A percentile compares a stretch with the other conserved stretches of the same genome.
Evolutionary conservation across 2,329 filamentous ascomycete genomes (phyloP).

Genomic region (Teratosphaeria destructans): DNA sequence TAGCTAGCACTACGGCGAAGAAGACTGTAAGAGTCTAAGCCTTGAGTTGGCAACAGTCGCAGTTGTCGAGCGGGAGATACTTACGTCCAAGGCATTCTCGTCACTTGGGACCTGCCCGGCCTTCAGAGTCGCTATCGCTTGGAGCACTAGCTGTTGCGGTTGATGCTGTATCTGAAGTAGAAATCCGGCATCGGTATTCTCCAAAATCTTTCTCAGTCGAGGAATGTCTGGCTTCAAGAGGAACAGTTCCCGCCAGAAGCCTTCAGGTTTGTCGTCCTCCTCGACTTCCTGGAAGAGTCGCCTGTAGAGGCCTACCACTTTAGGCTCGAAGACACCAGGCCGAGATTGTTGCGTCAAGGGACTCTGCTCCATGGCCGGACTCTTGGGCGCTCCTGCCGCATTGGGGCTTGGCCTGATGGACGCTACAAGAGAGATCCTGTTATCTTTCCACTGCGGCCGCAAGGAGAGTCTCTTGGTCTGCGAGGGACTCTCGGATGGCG

Average conservation of each 20-base stretch:
- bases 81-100: conserved; percentile 76
- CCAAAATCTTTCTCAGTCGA: conserved; percentile 58
- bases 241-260: conserved; percentile 96
- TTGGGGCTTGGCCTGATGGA: conserved; percentile 5
- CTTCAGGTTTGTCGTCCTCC: conserved; percentile 63
- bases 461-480: conserved; percentile 8
- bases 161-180: conserved; percentile 59
- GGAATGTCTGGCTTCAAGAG: conserved; percentile 68
- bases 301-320: conserved; percentile 85
- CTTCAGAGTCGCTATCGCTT: conserved; percentile 61
- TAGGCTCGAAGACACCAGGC: conserved; percentile 84
- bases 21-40: conserved; percentile 79
- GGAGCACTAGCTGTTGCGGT: conserved; percentile 66
- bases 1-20: conserved; percentile 68
- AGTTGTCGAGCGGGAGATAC: conserved; percentile 15
- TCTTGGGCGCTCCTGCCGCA: not conserved
- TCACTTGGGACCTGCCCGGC: conserved; percentile 51
- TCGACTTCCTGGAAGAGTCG: conserved; percentile 63
- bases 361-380: conserved; percentile 65
- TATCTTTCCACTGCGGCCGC: conserved; percentile 10
- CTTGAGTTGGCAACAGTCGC: conserved; percentile 28
- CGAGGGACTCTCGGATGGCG: not conserved
- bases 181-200: conserved; percentile 60
- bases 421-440: conserved; percentile 8
- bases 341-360: conserved; percentile 86